These are phyloP conservation scores for Mitosporidium daphniae DNA, from an alignment of 371 early-diverging fungal genomes.

Conservation along the genomic window DNA sequence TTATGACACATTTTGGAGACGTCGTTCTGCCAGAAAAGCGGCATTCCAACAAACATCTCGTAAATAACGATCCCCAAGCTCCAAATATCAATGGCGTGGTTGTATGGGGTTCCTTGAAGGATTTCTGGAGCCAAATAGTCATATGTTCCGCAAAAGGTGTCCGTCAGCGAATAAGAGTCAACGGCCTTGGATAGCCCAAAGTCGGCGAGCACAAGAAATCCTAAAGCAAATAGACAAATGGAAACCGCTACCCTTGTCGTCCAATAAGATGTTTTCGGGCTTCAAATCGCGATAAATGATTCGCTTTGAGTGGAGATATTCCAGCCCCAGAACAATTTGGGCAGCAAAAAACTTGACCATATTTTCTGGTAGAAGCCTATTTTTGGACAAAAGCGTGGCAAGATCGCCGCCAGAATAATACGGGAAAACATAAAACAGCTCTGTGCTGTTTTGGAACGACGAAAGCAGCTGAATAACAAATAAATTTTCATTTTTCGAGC, in stretches of 20 bases:
- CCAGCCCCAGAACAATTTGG: constrained; percentile 58
- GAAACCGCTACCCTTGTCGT: constrained; percentile 56
- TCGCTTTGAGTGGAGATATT: constrained; percentile 54
- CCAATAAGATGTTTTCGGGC: constrained; percentile 58
- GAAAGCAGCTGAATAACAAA: constrained; percentile 65
- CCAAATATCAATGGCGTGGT: constrained; percentile 3
- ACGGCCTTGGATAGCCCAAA: constrained; percentile 68
- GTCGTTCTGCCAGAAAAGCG: no score
- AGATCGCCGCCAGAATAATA: constrained; percentile 83
- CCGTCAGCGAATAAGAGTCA: constrained; percentile 16
- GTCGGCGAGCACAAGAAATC: constrained; percentile 84
- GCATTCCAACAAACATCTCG: no score
- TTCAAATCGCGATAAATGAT: constrained; percentile 78
- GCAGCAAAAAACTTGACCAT: constrained; percentile 62
- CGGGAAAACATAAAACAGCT: constrained; percentile 66
- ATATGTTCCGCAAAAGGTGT: constrained; percentile 73
- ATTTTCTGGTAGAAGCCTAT: constrained; percentile 43
- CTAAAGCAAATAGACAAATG: no score
- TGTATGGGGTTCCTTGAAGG: constrained; percentile 7
- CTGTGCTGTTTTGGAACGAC: constrained; percentile 55
- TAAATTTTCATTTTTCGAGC: constrained; percentile 13
- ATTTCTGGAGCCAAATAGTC: constrained; percentile 85
- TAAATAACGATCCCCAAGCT: constrained; percentile 4
- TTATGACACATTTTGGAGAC: no score
- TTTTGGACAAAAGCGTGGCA: no score